These are phyloP conservation scores for Plasmopara viticola DNA, from an alignment of 352 stramenopile genomes.

Conservation along the genomic window DNA sequence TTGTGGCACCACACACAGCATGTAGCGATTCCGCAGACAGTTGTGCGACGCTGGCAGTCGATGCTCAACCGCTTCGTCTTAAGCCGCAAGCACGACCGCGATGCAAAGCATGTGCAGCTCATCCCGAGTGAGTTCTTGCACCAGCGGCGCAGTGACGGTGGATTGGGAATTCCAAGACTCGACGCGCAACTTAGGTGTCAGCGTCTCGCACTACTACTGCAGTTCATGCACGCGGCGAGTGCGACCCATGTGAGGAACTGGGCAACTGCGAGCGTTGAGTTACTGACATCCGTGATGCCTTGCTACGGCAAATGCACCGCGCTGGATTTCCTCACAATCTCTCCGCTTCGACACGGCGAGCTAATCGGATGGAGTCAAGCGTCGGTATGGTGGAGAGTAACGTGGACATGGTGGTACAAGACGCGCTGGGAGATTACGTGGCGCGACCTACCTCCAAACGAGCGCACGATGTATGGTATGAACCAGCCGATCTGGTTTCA, in stretches of 20 bases:
- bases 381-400: not conserved
- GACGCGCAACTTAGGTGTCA: not conserved
- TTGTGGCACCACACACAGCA: not conserved
- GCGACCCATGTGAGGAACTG: not conserved
- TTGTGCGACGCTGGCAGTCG: not conserved
- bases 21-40: not conserved
- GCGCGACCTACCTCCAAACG: not conserved
- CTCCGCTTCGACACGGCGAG: not conserved
- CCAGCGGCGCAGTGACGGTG: slow-evolving; percentile 1
- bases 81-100: not conserved
- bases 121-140: not conserved
- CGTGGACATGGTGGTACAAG: not conserved
- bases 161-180: not conserved
- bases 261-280: not conserved
- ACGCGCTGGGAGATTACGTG: not conserved
- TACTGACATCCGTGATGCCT: not conserved
- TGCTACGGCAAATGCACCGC: not conserved
- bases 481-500: not conserved
- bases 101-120: not conserved
- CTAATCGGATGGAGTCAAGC: not conserved
- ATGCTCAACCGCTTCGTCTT: not conserved
- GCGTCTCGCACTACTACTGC: not conserved
- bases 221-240: not conserved
- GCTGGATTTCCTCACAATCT: not conserved
- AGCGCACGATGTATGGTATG: not conserved